phyloP scores from a whole-genome alignment of 2,329 filamentous ascomycete species.

The Diaporthe citrichinensis region DNA sequence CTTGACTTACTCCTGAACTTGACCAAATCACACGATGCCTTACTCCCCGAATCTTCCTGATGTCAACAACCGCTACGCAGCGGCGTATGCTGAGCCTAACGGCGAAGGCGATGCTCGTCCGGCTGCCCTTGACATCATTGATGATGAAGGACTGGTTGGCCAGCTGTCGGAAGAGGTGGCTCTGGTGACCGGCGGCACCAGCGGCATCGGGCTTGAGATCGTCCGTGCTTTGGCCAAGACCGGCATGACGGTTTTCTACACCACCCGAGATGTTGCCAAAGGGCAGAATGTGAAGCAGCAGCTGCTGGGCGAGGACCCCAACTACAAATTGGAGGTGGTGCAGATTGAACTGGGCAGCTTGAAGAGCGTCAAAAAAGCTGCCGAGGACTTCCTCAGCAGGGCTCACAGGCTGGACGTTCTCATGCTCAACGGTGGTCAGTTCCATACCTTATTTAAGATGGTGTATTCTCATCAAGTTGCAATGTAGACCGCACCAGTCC shows the following conservation, averaged over 20 bases:
- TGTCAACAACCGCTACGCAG: constrained; percentile 16
- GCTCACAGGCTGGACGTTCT: constrained; percentile 45
- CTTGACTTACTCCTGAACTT: not conserved
- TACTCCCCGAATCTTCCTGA: not conserved
- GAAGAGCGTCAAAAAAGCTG: constrained; percentile 46
- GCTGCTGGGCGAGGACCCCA: constrained; percentile 42
- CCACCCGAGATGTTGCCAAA: constrained; percentile 53
- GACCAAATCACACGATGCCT: not conserved
- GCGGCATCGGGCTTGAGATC: constrained; percentile 57
- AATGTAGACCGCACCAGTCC: not conserved
- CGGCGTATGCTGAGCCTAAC: constrained; percentile 33
- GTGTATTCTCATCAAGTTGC: not conserved
- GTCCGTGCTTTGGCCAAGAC: constrained; percentile 56
- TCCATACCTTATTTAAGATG: not conserved
- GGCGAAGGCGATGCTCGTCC: constrained; percentile 53
- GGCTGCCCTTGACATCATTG: constrained; percentile 51
- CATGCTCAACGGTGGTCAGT: constrained; percentile 56
- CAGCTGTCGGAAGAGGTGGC: constrained; percentile 52
- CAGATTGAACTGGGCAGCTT: constrained; percentile 46
- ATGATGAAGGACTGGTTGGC: constrained; percentile 48
- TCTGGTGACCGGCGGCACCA: constrained; percentile 55
- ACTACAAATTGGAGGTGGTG: constrained; percentile 49
- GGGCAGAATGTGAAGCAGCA: constrained; percentile 42
- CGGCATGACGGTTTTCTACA: constrained; percentile 59
- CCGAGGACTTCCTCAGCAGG: constrained; percentile 36